These are phyloP conservation scores for Microcos paniculata DNA, from an alignment of 345 rosid species.

Conservation along the genomic window DNA sequence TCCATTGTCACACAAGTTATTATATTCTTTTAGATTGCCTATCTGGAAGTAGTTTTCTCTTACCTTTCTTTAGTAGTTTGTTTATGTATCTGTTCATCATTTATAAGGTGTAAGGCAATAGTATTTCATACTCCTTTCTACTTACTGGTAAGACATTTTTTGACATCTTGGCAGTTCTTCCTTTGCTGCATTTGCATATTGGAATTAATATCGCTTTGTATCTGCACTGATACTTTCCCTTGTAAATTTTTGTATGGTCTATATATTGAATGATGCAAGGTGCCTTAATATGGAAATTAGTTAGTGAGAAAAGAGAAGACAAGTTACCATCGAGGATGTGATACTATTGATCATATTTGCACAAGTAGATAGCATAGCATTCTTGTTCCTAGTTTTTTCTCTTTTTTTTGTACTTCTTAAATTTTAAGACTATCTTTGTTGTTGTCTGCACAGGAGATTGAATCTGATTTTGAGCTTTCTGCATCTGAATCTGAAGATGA, in stretches of 20 bases:
- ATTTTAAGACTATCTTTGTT: not conserved
- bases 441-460: constrained; percentile 30
- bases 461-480: constrained; percentile 41
- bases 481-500: constrained; percentile 70
- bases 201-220: not conserved
- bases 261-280: not conserved
- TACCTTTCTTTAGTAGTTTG: not conserved
- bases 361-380: not conserved
- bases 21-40: not conserved
- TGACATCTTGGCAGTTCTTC: not conserved
- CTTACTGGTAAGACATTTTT: not conserved
- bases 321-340: not conserved
- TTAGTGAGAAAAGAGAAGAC: not conserved
- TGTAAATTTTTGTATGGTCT: not conserved
- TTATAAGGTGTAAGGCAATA: not conserved
- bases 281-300: not conserved
- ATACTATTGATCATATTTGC: not conserved
- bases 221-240: not conserved
- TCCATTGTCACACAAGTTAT: not conserved
- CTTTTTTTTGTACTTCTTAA: not conserved
- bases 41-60: not conserved
- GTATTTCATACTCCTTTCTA: not conserved
- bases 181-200: not conserved
- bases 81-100: not conserved
- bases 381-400: not conserved